These are phyloP conservation scores for Paraleonurus japonicus DNA, from an alignment of 257 asterid species.

Conservation along the genomic window DNA sequence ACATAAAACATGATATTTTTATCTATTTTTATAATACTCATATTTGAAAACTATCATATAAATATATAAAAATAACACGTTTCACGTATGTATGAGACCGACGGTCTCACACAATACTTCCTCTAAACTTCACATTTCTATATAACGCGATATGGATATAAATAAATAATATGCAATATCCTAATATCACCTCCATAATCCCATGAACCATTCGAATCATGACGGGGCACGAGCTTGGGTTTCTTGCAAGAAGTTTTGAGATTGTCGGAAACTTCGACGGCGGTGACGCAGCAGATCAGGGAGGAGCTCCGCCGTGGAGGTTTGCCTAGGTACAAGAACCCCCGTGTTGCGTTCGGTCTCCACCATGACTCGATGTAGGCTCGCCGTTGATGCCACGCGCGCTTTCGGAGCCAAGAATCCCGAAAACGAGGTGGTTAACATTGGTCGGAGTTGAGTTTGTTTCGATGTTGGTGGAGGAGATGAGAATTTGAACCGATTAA, in stretches of 20 bases:
- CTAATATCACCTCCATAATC: conserved; percentile 57
- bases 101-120: no score
- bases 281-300: conserved; percentile 64
- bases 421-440: conserved; percentile 55
- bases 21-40: no score
- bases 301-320: conserved; percentile 33
- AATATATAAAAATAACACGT: no score
- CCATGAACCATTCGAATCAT: conserved; percentile 62
- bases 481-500: background rate
- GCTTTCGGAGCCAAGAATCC: conserved; percentile 48
- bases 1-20: no score
- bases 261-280: conserved; percentile 47
- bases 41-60: no score
- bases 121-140: no score
- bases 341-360: conserved; percentile 49
- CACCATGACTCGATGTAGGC: conserved; percentile 67
- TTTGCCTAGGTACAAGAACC: conserved; percentile 39
- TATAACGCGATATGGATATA: no score
- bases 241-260: conserved; percentile 30
- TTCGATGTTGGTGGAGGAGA: background rate
- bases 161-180: no score
- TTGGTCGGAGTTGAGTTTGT: conserved; percentile 24
- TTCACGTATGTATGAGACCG: no score
- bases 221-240: conserved; percentile 24
- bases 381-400: conserved; percentile 47